Base-by-base conservation (phyloP, 108 stramenopile species). In the Ochromonas danica region DNA sequence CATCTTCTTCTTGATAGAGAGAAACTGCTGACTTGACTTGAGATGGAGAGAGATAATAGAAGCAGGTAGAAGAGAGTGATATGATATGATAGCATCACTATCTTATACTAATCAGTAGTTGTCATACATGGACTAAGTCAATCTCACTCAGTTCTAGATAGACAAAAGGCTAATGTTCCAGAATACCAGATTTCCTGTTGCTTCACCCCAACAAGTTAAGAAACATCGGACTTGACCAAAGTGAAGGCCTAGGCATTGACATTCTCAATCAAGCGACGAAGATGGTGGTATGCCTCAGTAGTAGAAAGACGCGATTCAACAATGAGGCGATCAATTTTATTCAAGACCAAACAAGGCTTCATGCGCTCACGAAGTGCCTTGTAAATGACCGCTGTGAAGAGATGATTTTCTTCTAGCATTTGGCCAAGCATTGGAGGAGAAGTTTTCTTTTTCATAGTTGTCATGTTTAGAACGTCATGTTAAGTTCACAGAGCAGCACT, bases 321-420 rank as follows among this genome's bases (percentile, higher is more conserved):
- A 1, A 83, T 60, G 62, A 87, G 43, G 14, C 86, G 78, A 31
- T 87, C 86, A 65, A 86, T 79, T 81, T 85, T 0, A 14, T 25
- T 31, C 2, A 97, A 87, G 57, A 97, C 95, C 70, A 99, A 85
- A 27, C 94, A 82, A 1, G 96, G 96, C 31, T 90, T 85, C 71
- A 97, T 81, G 63, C 93, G 87, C 82, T 96, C 94, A 0, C 78
- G 43, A 82, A 93, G 88, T 1, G 98, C 96, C 81, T 95, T 93
- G 40, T 95, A 91, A 45, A 99, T 79, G 1, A 97, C 92, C 27
- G 94, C 94, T n/a, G n/a, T n/a, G n/a, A n/a, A n/a, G n/a, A n/a
- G n/a, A n/a, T n/a, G n/a, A n/a, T n/a, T n/a, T n/a, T n/a, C n/a
- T n/a, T n/a, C n/a, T n/a, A n/a, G n/a, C n/a, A n/a, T n/a, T n/a